A percentile compares a stretch with the other conserved stretches of the same genome.
phyloP scores from a whole-genome alignment of 2,329 filamentous ascomycete genomes.

The Colletotrichum siamense region DNA sequence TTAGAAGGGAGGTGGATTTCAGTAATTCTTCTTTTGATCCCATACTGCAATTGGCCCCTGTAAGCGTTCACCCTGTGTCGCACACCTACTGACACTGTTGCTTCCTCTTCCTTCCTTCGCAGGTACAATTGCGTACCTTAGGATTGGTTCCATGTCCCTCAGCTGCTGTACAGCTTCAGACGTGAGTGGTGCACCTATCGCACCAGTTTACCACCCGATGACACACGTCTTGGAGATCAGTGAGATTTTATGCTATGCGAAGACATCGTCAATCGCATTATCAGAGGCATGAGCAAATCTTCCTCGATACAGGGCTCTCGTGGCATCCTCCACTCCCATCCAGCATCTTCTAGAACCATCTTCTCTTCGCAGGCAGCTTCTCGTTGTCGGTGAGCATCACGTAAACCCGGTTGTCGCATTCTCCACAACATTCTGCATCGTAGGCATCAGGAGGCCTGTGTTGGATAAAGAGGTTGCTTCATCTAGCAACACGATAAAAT shows the following conservation, averaged over 20 bases:
- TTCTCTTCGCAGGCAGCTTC: not conserved
- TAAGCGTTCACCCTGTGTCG: not conserved
- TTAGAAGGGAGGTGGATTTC: not conserved
- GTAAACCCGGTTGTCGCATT: not conserved
- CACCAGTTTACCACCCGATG: not conserved
- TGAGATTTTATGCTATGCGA: not conserved
- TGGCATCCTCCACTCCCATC: not conserved
- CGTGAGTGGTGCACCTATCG: not conserved
- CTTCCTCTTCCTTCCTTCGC: not conserved
- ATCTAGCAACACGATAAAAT: not conserved
- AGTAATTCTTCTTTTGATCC: not conserved
- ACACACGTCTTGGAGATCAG: not conserved
- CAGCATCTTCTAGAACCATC: not conserved
- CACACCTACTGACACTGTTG: not conserved
- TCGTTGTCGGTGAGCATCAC: not conserved
- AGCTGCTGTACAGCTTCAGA: not conserved
- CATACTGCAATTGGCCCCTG: not conserved
- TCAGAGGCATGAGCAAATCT: not conserved
- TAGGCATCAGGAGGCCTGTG: not conserved
- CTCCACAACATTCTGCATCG: not conserved
- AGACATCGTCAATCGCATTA: not conserved
- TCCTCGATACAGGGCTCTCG: not conserved
- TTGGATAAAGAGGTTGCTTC: not conserved
- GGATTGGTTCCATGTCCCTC: not conserved
- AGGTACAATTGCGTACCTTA: accelerated